Percentiles rank a stretch among this genome's conserved stretches.
Conservation (phyloP, 2,329 filamentous ascomycete genomes). For the Claviceps fusiformis region DNA sequence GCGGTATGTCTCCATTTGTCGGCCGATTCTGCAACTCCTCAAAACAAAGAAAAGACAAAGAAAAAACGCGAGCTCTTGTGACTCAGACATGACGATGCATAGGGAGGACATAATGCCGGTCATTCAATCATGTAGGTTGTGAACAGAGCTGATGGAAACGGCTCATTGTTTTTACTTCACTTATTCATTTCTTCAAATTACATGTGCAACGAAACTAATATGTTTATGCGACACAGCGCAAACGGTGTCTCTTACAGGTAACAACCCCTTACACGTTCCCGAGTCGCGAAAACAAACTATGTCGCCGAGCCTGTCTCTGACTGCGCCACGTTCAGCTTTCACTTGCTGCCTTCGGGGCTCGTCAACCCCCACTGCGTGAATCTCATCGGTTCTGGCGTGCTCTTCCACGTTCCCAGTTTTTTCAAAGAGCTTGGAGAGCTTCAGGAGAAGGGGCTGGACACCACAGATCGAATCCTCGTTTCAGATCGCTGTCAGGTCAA, state of each 20-base stretch:
- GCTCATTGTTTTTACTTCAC: too few species aligned
- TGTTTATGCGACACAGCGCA: conserved; percentile 1
- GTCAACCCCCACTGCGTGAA: conserved; percentile 57
- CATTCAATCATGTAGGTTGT: conserved; percentile 10
- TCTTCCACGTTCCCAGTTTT: conserved; percentile 42
- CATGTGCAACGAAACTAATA: neutral
- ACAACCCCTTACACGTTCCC: conserved; percentile 1
- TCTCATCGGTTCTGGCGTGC: conserved; percentile 56
- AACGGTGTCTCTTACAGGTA: conserved; percentile 25
- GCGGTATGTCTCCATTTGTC: conserved; percentile 7
- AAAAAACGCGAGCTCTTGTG: conserved; percentile 2
- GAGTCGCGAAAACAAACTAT: neutral
- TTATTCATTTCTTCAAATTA: too few species aligned
- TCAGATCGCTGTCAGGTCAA: conserved; percentile 50
- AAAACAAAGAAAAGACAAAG: neutral
- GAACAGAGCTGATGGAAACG: neutral
- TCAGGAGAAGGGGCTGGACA: conserved; percentile 15
- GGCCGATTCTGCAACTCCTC: conserved; percentile 8
- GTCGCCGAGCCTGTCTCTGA: neutral
- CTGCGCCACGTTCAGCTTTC: conserved; percentile 30
- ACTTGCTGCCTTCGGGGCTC: conserved; percentile 56
- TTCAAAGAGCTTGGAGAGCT: conserved; percentile 28
- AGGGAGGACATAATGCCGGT: conserved; percentile 20
- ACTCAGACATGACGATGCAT: neutral
- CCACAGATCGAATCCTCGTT: conserved; percentile 41